Conservation (phyloP, 495 filamentous ascomycete species). For the Bacidia rubella region DNA sequence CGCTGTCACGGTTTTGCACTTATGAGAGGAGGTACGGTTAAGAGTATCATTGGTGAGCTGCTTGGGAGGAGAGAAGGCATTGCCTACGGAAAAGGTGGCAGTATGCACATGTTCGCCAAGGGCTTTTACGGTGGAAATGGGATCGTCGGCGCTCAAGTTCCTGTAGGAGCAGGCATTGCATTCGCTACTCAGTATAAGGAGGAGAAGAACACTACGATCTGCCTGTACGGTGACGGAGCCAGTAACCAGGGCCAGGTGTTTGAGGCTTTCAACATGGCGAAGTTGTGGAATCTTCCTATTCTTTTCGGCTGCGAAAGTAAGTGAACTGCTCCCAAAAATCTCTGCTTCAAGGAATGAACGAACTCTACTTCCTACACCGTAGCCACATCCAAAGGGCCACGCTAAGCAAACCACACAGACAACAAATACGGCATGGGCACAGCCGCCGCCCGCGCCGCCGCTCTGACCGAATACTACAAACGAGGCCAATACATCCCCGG, state of each 20-base stretch:
- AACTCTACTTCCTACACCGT: not conserved
- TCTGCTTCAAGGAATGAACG: too few relatives aligned
- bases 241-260: conserved; percentile 99
- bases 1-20: conserved; percentile 96
- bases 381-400: not conserved
- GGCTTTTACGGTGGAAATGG: conserved; percentile 98
- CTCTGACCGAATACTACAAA: conserved; percentile 99
- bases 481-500: conserved; percentile 99
- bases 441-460: conserved; percentile 82
- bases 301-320: conserved; percentile 97
- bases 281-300: conserved; percentile 91
- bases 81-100: conserved; percentile 95
- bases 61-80: conserved; percentile 91
- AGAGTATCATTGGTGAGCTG: conserved; percentile 91
- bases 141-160: conserved; percentile 97
- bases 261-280: conserved; percentile 99
- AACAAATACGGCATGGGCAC: conserved; percentile 99
- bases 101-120: conserved; percentile 99
- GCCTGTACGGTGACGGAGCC: conserved; percentile 94
- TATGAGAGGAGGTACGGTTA: conserved; percentile 87
- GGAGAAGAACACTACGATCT: conserved; percentile 69
- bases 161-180: conserved; percentile 89
- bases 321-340: conserved; percentile 18
- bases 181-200: conserved; percentile 93
- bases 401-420: conserved; percentile 40